Evolutionary conservation across 352 stramenopile genomes (phyloP).

Genomic region (Globisporangium paddicum): DNA sequence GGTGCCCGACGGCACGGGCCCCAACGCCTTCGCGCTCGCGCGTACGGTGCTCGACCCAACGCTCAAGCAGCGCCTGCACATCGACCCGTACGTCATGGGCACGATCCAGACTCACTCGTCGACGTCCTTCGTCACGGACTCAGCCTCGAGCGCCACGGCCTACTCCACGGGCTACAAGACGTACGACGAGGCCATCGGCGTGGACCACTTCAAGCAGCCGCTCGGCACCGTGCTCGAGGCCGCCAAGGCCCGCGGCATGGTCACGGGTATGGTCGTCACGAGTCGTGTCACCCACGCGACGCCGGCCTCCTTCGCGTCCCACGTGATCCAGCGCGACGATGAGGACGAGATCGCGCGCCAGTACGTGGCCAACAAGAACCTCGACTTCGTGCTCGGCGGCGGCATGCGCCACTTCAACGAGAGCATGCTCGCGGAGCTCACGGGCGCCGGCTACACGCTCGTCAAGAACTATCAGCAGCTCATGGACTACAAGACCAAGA

Average conservation of each 20-base stretch:
- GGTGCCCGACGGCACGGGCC: conserved; percentile 61
- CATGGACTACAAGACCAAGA: conserved; percentile 40
- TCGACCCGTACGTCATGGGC: conserved; percentile 50
- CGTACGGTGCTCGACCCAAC: conserved; percentile 51
- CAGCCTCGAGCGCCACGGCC: conserved; percentile 42
- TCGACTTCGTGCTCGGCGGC: conserved; percentile 59
- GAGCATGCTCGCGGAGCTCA: conserved; percentile 36
- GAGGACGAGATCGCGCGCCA: conserved; percentile 54
- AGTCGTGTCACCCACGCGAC: conserved; percentile 62
- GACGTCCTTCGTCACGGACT: conserved; percentile 67
- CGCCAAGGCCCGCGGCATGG: conserved; percentile 54
- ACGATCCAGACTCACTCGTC: conserved; percentile 59
- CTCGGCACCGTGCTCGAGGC: conserved; percentile 60
- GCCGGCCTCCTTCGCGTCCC: conserved; percentile 45
- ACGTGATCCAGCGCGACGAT: conserved; percentile 46
- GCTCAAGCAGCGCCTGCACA: conserved; percentile 50
- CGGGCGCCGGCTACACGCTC: conserved; percentile 39
- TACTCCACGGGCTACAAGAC: conserved; percentile 68
- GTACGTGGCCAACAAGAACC: conserved; percentile 63
- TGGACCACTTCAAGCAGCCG: conserved; percentile 51
- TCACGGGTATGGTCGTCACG: conserved; percentile 66
- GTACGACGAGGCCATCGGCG: conserved; percentile 50
- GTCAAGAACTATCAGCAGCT: conserved; percentile 52
- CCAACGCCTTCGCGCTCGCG: conserved; percentile 57
- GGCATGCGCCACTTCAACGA: conserved; percentile 50